Evolutionary conservation across 2,329 filamentous ascomycete species (phyloP), one percentile per base, ranked within the genome.

Genomic region (Microsporum canis): DNA sequence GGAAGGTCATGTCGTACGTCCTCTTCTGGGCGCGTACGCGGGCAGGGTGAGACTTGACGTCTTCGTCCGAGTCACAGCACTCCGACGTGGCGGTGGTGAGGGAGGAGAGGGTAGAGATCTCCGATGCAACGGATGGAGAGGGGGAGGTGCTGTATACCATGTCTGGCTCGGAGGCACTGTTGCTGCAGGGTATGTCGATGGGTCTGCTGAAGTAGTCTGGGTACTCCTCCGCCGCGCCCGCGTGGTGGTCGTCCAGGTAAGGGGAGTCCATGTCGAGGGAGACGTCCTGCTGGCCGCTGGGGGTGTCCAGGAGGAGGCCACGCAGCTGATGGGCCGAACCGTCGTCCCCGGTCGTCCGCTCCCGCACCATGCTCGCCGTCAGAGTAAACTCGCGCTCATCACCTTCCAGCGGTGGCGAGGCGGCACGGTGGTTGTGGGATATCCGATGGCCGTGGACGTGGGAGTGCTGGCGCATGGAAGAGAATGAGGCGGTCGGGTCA

Each of bases 311-410:
- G 3, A 65, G 64, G 51, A 66, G 60, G 5, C 66, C 65, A 17
- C 43, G 47, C 5, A 53, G 29, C 10, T 17, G n/a, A 17, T 17
- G n/a, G 17, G 58, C 61, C 14, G 56, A 39, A 2, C 51, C 58
- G 3, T 64, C 58, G 63, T 77, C 71, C 64, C 73, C 69, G 27
- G 74, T 74, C 34, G 74, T 75, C 65, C 79, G 81, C 75, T 81
- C 79, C 62, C 84, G 89, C 68, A 97, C 83, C 57, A 87, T 89
- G 66, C 90, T 89, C 14, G 94, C 94, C 1, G 91, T 97, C 75
- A 95, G 89, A 5, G 92, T 96, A 71, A 99, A 99, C 74, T 97
- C 94, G 27, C 65, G 65, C 58, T 66, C 65, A 38, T 67, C 64
- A 4, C 64, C 64, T 53, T 66, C 65, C 29, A 67, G 45, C 8